phyloP scores from a whole-genome alignment of 805 yeast genomes.

The Saccharomycopsis fodiens region DNA sequence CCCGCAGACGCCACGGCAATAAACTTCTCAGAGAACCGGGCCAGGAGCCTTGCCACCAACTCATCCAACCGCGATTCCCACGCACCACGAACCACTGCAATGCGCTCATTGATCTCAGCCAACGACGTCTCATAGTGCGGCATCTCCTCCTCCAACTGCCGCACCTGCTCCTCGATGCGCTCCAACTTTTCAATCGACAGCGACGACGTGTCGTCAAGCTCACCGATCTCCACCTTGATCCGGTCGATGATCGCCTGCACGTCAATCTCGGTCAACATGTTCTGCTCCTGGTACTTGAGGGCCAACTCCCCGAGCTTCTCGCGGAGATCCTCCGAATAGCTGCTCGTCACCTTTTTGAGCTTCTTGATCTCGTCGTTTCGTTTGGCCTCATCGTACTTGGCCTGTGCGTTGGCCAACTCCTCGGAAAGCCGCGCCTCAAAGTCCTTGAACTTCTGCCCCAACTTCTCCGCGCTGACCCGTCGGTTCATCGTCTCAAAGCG shows the following conservation, averaged over 20 bases:
- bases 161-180: slow-evolving; percentile 24
- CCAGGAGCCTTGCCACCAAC: slow-evolving; percentile 50
- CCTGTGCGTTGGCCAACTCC: slow-evolving; percentile 27
- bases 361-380: slow-evolving; percentile 24
- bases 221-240: slow-evolving; percentile 39
- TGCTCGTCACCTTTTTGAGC: slow-evolving; percentile 26
- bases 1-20: slow-evolving; percentile 80
- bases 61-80: slow-evolving; percentile 61
- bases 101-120: slow-evolving; percentile 27
- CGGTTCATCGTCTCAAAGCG: slow-evolving; percentile 35
- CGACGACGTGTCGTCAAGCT: slow-evolving; percentile 31
- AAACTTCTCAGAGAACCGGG: slow-evolving; percentile 60
- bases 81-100: slow-evolving; percentile 30
- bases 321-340: slow-evolving; percentile 34
- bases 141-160: slow-evolving; percentile 21
- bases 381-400: slow-evolving; percentile 23
- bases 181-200: slow-evolving; percentile 31
- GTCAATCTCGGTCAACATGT: slow-evolving; percentile 31
- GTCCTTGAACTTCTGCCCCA: slow-evolving; percentile 27
- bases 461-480: slow-evolving; percentile 26
- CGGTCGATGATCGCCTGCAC: slow-evolving; percentile 35
- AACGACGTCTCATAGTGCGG: slow-evolving; percentile 24
- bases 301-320: slow-evolving; percentile 35
- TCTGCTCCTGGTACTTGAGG: slow-evolving; percentile 28
- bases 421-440: slow-evolving; percentile 25